Evolutionary conservation across 148 eudicot species (phyloP).

Genomic region (Diospyros lotus): DNA sequence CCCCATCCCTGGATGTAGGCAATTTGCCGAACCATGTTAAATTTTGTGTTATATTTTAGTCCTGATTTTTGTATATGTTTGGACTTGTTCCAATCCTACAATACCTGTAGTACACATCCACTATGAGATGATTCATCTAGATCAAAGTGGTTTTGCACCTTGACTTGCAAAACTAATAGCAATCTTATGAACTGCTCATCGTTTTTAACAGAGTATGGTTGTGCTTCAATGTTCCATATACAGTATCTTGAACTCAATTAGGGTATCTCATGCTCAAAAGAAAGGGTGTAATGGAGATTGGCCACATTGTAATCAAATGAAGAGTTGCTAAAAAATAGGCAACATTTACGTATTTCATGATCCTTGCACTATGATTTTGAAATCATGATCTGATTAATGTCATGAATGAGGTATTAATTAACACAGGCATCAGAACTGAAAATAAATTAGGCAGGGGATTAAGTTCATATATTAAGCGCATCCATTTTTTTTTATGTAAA

Average conservation of each 20-base stretch:
- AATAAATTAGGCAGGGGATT: neutral
- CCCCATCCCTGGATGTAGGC: no score
- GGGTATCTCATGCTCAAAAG: no score
- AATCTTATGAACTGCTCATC: neutral
- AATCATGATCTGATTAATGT: neutral
- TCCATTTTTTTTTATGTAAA: neutral
- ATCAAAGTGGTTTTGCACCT: neutral
- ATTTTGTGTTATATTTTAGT: no score
- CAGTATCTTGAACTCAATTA: no score
- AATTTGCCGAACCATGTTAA: no score
- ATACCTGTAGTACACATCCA: neutral
- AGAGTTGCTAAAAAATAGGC: neutral
- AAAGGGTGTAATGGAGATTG: no score
- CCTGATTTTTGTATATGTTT: no score
- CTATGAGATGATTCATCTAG: constrained; percentile 4
- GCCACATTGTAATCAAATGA: neutral
- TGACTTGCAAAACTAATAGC: neutral
- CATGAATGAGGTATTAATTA: neutral
- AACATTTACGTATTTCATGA: neutral
- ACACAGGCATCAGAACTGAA: neutral
- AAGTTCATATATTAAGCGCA: neutral
- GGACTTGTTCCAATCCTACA: neutral
- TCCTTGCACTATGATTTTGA: neutral
- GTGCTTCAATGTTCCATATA: no score
- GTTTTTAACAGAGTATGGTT: no score